phyloP scores from a whole-genome alignment of 768 basidiomycete species.

The Termitomyces sp. region DNA sequence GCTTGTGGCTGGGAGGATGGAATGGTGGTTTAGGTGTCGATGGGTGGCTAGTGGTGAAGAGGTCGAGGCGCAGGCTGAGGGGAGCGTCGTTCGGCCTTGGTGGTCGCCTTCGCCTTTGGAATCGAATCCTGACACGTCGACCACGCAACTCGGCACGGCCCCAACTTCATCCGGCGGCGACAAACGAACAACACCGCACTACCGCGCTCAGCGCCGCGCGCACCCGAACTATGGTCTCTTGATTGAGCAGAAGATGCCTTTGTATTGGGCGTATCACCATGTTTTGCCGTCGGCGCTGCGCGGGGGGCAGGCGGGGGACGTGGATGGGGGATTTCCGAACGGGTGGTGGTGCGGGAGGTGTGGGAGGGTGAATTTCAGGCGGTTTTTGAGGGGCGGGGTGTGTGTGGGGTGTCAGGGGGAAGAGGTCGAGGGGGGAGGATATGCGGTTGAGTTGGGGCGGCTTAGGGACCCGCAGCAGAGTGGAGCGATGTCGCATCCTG shows the following conservation, averaged over 20 bases:
- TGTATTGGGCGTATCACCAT: conserved; percentile 1
- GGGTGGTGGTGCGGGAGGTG: conserved; percentile 47
- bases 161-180: too few relatives aligned
- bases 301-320: conserved; percentile 18
- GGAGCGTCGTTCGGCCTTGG: conserved; percentile 16
- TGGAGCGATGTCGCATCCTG: conserved; percentile 24
- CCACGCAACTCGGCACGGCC: not conserved
- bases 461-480: conserved; percentile 31
- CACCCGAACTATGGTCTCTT: conserved; percentile 16
- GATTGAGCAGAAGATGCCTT: not conserved
- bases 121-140: too few relatives aligned
- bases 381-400: conserved; percentile 37
- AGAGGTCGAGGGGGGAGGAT: conserved; percentile 12
- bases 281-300: conserved; percentile 21
- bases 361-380: conserved; percentile 43
- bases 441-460: conserved; percentile 20
- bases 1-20: conserved; percentile 24
- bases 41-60: conserved; percentile 51
- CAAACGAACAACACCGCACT: conserved; percentile 11
- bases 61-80: conserved; percentile 1
- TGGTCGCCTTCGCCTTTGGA: conserved; percentile 18
- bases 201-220: conserved; percentile 7
- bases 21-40: conserved; percentile 39
- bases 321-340: conserved; percentile 29
- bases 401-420: conserved; percentile 24